Evolutionary conservation across 371 early-diverging fungal genomes (phyloP).

Genomic region (Rhizopus delemar): DNA sequence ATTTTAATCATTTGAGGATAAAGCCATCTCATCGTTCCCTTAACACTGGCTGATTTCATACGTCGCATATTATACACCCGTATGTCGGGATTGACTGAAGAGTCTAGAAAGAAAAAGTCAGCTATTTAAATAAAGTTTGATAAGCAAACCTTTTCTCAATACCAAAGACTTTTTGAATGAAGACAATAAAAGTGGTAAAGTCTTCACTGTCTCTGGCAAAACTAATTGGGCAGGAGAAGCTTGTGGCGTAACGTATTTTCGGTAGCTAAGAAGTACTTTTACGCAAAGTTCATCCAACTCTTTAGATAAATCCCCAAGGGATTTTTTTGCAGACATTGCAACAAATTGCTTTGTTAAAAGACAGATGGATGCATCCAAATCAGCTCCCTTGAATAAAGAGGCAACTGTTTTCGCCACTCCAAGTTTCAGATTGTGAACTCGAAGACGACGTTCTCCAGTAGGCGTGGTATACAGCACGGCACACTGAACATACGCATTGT

Average conservation of each 20-base stretch:
- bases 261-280: slow-evolving; percentile 83
- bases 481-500: slow-evolving; percentile 83
- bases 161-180: slow-evolving; percentile 78
- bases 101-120: slow-evolving; percentile 31
- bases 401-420: slow-evolving; percentile 77
- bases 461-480: slow-evolving; percentile 93
- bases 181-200: slow-evolving; percentile 81
- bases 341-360: slow-evolving; percentile 79
- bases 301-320: slow-evolving; percentile 75
- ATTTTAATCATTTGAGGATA: slow-evolving; percentile 80
- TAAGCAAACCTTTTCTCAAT: slow-evolving; percentile 62
- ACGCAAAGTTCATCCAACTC: slow-evolving; percentile 80
- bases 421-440: slow-evolving; percentile 85
- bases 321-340: slow-evolving; percentile 61
- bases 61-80: slow-evolving; percentile 79
- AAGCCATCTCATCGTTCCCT: slow-evolving; percentile 69
- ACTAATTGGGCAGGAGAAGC: slow-evolving; percentile 90
- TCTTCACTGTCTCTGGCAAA: slow-evolving; percentile 90
- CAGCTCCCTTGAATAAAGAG: slow-evolving; percentile 86
- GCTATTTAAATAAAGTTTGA: neutral
- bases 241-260: slow-evolving; percentile 82
- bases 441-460: slow-evolving; percentile 86
- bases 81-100: slow-evolving; percentile 65
- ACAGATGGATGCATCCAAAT: slow-evolving; percentile 90
- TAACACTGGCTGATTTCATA: slow-evolving; percentile 70